Evolutionary conservation across 140 eudicot genomes (phyloP).

Genomic region (Senecio squalidus): DNA sequence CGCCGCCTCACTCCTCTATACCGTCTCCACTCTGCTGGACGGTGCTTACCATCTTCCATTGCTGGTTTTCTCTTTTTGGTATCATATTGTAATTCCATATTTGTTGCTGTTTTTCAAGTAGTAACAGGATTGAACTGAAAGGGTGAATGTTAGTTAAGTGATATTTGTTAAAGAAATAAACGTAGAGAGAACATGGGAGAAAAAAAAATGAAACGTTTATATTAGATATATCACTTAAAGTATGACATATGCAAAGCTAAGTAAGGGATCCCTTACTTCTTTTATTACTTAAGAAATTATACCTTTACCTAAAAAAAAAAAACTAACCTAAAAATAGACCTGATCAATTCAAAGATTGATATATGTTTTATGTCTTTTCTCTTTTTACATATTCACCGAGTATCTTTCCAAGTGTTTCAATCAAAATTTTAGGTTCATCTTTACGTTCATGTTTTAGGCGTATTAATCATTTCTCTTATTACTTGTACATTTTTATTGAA

Average conservation of each 20-base stretch:
- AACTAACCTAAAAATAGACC: too few relatives aligned
- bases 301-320: too few relatives aligned
- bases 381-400: too few relatives aligned
- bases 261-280: too few relatives aligned
- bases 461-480: too few relatives aligned
- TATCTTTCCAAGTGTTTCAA: too few relatives aligned
- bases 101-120: not conserved
- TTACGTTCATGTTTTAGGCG: too few relatives aligned
- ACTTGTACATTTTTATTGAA: too few relatives aligned
- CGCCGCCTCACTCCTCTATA: constrained; percentile 51
- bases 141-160: not conserved
- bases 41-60: constrained; percentile 2
- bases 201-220: constrained; percentile 9
- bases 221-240: not conserved
- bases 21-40: constrained; percentile 39
- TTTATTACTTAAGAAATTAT: too few relatives aligned
- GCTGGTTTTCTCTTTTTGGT: constrained; percentile 1
- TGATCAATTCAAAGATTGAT: not conserved
- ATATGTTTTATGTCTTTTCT: too few relatives aligned
- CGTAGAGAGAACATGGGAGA: not conserved
- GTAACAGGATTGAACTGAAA: not conserved
- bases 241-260: not conserved
- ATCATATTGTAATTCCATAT: constrained; percentile 11
- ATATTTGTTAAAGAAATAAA: not conserved
- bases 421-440: too few relatives aligned